phyloP scores from a whole-genome alignment of 2,329 filamentous ascomycete genomes.

The Raffaelea albimanens region DNA sequence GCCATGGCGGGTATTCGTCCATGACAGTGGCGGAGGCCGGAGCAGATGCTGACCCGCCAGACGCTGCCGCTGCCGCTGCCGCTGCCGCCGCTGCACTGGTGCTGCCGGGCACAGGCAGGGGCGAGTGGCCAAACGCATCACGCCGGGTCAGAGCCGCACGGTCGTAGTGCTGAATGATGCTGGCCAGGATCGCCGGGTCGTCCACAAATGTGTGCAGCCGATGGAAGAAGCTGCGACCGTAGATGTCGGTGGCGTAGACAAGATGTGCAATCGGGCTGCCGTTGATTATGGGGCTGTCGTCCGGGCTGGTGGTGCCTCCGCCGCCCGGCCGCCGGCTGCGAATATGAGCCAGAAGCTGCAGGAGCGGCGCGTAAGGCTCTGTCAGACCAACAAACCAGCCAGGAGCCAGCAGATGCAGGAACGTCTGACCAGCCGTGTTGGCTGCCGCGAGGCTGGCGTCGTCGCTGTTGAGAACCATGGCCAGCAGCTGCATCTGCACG shows the following conservation, averaged over 20 bases:
- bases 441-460: conserved; percentile 17
- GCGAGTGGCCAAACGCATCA: conserved; percentile 38
- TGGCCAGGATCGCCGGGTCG: conserved; percentile 19
- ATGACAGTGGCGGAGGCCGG: too few species aligned
- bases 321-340: conserved; percentile 8
- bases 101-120: conserved; percentile 12
- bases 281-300: background rate
- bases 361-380: conserved; percentile 15
- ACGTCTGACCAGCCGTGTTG: conserved; percentile 39
- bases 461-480: conserved; percentile 14
- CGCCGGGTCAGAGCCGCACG: conserved; percentile 25
- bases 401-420: conserved; percentile 32
- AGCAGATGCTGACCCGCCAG: too few species aligned
- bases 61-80: too few species aligned
- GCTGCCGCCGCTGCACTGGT: too few species aligned
- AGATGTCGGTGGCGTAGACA: conserved; percentile 32
- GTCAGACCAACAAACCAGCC: conserved; percentile 22
- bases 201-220: conserved; percentile 23
- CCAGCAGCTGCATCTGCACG: conserved; percentile 18
- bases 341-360: conserved; percentile 20
- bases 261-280: conserved; percentile 12
- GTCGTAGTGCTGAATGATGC: conserved; percentile 26
- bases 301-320: background rate
- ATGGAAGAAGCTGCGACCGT: conserved; percentile 45
- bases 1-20: too few species aligned